Base-by-base conservation (phyloP, 2,329 filamentous ascomycete species). In the Cordyceps farinosa region DNA sequence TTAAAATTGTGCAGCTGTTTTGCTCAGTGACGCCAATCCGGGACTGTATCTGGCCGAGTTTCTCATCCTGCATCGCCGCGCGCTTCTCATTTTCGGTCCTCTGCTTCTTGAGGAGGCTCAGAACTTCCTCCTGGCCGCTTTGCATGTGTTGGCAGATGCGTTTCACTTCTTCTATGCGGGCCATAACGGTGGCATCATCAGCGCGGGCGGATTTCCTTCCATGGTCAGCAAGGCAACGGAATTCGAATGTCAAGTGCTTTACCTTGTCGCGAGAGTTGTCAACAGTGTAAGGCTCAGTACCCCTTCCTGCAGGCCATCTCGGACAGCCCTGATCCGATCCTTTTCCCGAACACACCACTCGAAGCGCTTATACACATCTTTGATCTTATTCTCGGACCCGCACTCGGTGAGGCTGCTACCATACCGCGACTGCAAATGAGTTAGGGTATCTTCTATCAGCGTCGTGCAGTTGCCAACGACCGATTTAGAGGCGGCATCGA, bases 341-440 rank as follows among this genome's bases (percentile, higher is more conserved):
- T 56, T 56, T 11, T 56, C 38, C 15, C 13, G 27, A n/a, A 45
- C 27, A 30, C 53, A 56, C 53, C 53, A 56, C 13, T 54, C 51
- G 8, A 44, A 15, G 6, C 22, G 36, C n/a, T 55, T 55, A 2
- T 5, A 3, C 3, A 55, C n/a, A 44, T 55, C 53, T 36, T 9
- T 44, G 10, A 15, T 27, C 36, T 32, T 55, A 4, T 32, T 40
- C 27, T 22, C 36, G 22, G 53, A 55, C 5, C 53, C 53, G 2
- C 44, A 2, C 5, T 40, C 44, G 3, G 36, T 55, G 53, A 55
- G 53, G 42, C 42, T 58, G 29, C 42, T 27, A 17, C 55, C 55
- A 29, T 58, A 58, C 3, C 42, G 42, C 42, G 55, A 48, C 5
- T 58, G 55, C 17, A 58, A 29, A 58, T 58, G 55, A 48, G 27